Evolutionary conservation across 108 stramenopile species (phyloP), one percentile per base, ranked within the genome.

Genomic region (Cyclotella atomus): DNA sequence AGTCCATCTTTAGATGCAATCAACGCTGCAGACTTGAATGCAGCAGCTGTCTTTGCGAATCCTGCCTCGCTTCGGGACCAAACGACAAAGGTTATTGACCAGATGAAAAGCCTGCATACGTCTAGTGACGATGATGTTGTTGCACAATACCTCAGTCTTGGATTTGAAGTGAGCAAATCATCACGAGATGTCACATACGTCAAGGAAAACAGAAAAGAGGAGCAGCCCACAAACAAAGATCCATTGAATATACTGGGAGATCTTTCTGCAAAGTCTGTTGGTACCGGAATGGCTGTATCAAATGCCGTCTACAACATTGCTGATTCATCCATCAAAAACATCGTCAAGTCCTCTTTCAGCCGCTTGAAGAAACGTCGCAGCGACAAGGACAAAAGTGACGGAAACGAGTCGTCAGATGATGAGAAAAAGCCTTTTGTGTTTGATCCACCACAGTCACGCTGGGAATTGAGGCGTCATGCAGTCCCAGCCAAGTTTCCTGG

Each of bases 401-500:
- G 57, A 49, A 54, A n/a, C 5, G 32, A 61, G 3, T 33, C 17
- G 30, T 74, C 34, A 28, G 70, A 80, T 16, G 23, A 33, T 17
- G 25, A 56, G 24, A 71, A 66, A 38, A 41, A 33, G 23, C 59
- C 50, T n/a, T 85, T 71, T 63, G 60, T 79, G 20, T 87, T 95
- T 68, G 91, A 89, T 60, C 94, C 91, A 21, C 89, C 91, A 6
- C 62, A 72, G 30, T 89, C 91, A 21, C 75, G 85, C 16, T 92
- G 80, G 59, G 91, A 95, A 67, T 82, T 85, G 43, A 84, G 90
- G 49, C 49, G 84, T 16, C 68, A 82, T 63, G 76, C 88, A 8
- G 75, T 93, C 27, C 93, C 91, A 27, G 90, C 88, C 6, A 82
- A 74, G 19, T 98, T 98, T 59, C 85, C 86, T 23, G 96, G 94